Evolutionary conservation across 352 stramenopile species (phyloP).

Genomic region (Globisporangium emineosum): DNA sequence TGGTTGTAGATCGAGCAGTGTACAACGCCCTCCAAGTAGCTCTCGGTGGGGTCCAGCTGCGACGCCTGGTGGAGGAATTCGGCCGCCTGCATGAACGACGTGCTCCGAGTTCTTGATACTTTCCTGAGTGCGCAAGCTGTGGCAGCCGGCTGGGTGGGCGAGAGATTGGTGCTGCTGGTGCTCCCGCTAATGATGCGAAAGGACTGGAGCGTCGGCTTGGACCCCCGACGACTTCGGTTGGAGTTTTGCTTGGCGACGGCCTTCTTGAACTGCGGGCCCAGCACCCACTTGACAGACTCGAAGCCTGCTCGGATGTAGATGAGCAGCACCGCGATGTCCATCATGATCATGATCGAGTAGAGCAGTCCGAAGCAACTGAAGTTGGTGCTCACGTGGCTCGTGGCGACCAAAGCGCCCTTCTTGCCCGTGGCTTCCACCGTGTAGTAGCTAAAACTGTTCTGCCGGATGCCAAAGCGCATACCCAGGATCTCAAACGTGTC

Average conservation of each 20-base stretch:
- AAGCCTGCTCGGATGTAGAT: conserved; percentile 16
- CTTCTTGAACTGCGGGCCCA: conserved; percentile 13
- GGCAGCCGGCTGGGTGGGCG: neutral
- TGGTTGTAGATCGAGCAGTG: conserved; percentile 40
- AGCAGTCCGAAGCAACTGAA: conserved; percentile 21
- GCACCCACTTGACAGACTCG: conserved; percentile 14
- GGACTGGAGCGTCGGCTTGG: neutral
- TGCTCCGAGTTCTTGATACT: neutral
- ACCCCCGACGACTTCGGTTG: neutral
- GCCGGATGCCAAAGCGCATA: conserved; percentile 18
- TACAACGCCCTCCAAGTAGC: conserved; percentile 19
- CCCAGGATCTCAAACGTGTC: conserved; percentile 20
- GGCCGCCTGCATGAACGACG: neutral
- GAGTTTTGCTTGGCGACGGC: conserved; percentile 4
- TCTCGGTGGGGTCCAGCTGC: neutral
- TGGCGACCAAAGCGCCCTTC: neutral
- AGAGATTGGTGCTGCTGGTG: neutral
- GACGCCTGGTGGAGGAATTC: neutral
- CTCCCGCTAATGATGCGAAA: neutral
- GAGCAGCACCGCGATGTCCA: conserved; percentile 19
- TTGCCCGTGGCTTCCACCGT: neutral
- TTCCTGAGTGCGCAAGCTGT: neutral
- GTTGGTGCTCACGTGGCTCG: conserved; percentile 16
- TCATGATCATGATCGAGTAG: conserved; percentile 23
- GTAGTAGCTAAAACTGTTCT: conserved; percentile 20